A percentile compares a stretch with the other conserved stretches of the same genome.
Evolutionary conservation across 1,284 basidiomycete genomes (phyloP).

Genomic region (Trichosporon asahii): DNA sequence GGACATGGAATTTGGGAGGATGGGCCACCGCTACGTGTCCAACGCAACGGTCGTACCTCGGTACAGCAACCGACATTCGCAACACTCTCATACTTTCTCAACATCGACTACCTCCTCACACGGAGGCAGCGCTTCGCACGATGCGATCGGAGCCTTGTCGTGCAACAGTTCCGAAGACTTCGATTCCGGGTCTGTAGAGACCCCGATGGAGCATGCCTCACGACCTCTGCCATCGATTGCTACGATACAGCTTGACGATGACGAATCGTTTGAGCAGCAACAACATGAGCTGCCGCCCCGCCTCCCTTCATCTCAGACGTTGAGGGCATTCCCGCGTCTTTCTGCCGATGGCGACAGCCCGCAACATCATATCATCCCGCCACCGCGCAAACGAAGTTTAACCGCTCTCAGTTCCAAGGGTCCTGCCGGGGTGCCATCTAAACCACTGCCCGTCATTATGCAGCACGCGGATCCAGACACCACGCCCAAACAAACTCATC

Average conservation of each 20-base stretch:
- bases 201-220: not conserved
- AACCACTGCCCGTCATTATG: not conserved
- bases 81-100: not conserved
- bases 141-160: not conserved
- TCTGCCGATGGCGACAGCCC: not conserved
- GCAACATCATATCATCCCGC: not conserved
- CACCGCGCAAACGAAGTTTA: not conserved
- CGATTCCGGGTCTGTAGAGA: not conserved
- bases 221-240: not conserved
- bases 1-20: slow-evolving; percentile 17
- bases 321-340: not conserved
- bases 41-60: not conserved
- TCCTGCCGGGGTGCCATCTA: not conserved
- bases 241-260: not conserved
- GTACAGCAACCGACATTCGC: not conserved
- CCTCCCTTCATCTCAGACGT: not conserved
- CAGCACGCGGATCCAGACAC: not conserved
- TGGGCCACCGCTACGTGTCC: slow-evolving; percentile 9
- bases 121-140: not conserved
- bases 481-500: not conserved
- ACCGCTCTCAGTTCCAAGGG: not conserved
- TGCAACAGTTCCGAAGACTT: not conserved
- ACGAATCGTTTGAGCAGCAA: slow-evolving; percentile 1
- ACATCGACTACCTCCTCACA: not conserved
- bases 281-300: not conserved